A percentile compares a stretch with the other conserved stretches of the same genome.
Evolutionary conservation across 2,329 filamentous ascomycete species (phyloP).

Genomic region (Chaetomiaceae sp.): DNA sequence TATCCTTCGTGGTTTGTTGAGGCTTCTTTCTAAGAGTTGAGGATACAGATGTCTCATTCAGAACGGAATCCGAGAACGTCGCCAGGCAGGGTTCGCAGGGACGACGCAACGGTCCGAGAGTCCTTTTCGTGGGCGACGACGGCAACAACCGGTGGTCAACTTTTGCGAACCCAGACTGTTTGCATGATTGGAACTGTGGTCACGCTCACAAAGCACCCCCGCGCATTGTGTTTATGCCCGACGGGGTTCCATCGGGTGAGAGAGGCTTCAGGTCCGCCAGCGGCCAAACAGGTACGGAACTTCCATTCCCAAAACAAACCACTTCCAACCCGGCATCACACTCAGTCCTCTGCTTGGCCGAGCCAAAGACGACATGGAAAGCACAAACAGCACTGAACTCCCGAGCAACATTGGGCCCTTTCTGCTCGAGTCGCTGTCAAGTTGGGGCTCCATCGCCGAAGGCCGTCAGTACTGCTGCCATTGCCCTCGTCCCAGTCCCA

Average conservation of each 20-base stretch:
- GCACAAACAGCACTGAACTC: not conserved
- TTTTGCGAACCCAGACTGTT: constrained; percentile 1
- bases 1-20: not conserved
- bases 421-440: not conserved
- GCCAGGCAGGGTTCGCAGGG: not conserved
- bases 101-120: not conserved
- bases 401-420: constrained; percentile 4
- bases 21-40: not conserved
- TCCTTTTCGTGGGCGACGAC: not conserved
- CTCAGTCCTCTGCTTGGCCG: not conserved
- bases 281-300: not conserved
- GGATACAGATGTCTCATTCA: not conserved
- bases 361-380: not conserved
- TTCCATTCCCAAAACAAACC: not conserved
- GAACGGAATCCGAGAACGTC: not conserved
- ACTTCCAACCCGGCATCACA: not conserved
- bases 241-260: not conserved
- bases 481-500: not conserved
- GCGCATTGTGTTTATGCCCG: not conserved
- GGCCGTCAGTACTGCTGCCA: constrained; percentile 1
- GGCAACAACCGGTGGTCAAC: constrained; percentile 1
- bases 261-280: not conserved
- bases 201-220: not conserved
- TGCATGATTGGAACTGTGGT: not conserved
- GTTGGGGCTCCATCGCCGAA: not conserved